These are phyloP conservation scores for Kluyveromyces starmeri DNA, from an alignment of 805 yeast species.

Conservation along the genomic window DNA sequence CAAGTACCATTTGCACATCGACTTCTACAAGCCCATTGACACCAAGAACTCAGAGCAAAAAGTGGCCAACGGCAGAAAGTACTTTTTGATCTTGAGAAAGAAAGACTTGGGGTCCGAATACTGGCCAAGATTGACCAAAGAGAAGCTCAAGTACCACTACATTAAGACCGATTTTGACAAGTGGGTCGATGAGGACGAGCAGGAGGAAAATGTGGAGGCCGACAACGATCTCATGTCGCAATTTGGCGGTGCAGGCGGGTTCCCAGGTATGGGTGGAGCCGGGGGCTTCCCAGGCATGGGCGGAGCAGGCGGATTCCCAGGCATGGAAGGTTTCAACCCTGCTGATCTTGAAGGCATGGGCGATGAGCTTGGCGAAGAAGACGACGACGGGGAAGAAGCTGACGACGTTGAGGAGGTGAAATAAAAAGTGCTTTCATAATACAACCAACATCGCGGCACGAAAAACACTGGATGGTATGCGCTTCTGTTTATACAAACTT, in stretches of 20 bases:
- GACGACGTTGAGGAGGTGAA: neutral
- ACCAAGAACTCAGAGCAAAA: constrained; percentile 50
- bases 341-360: neutral
- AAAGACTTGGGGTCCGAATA: constrained; percentile 63
- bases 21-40: constrained; percentile 69
- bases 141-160: constrained; percentile 67
- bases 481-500: no score
- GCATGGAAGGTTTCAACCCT: constrained; percentile 21
- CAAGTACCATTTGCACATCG: constrained; percentile 56
- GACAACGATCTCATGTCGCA: constrained; percentile 30
- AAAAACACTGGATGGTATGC: no score
- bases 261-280: constrained; percentile 32
- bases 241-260: constrained; percentile 22
- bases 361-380: neutral
- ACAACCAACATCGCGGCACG: no score
- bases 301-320: constrained; percentile 32
- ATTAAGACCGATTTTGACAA: constrained; percentile 92
- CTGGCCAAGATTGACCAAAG: constrained; percentile 95
- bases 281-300: constrained; percentile 33
- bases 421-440: no score
- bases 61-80: constrained; percentile 44
- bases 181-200: constrained; percentile 99
- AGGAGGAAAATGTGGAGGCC: constrained; percentile 46
- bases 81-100: constrained; percentile 56
- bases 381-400: neutral